phyloP scores from a whole-genome alignment of 176 grass and related monocot species.

The Elaeis guineensis region DNA sequence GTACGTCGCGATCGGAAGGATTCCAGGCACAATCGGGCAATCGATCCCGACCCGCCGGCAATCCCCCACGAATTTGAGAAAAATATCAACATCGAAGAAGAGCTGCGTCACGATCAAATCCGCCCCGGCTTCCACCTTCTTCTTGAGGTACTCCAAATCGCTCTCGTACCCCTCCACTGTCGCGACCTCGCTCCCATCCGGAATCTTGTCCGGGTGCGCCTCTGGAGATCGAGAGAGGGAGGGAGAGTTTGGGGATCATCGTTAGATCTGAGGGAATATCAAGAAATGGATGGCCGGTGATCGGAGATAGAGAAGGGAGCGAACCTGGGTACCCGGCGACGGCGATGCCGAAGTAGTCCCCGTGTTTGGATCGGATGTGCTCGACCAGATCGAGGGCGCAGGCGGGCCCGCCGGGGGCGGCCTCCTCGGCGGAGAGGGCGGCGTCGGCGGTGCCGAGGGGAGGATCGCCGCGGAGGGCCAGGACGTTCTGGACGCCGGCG shows the following conservation, averaged over 20 bases:
- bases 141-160: constrained; percentile 26
- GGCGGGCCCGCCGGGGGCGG: neutral
- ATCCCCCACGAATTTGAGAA: constrained; percentile 21
- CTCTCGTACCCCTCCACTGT: constrained; percentile 27
- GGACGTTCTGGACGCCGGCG: constrained; percentile 17
- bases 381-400: constrained; percentile 25
- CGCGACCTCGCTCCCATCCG: constrained; percentile 22
- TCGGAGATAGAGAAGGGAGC: too few species aligned
- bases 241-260: too few species aligned
- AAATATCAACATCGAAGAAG: constrained; percentile 24
- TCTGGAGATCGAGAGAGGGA: constrained; percentile 4
- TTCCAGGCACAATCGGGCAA: constrained; percentile 25
- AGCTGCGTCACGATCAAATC: constrained; percentile 29
- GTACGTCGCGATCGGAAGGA: constrained; percentile 27
- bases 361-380: constrained; percentile 26
- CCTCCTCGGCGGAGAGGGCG: neutral
- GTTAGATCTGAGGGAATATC: too few species aligned
- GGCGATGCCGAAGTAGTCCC: constrained; percentile 17
- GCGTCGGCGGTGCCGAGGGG: constrained; percentile 1
- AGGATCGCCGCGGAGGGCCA: constrained; percentile 31
- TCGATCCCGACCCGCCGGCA: constrained; percentile 22
- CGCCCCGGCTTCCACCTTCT: constrained; percentile 25
- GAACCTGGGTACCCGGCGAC: constrained; percentile 33
- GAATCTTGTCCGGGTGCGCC: constrained; percentile 27
- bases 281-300: too few species aligned